Evolutionary conservation across 345 rosid genomes (phyloP).

Genomic region (Syzygium jambos): DNA sequence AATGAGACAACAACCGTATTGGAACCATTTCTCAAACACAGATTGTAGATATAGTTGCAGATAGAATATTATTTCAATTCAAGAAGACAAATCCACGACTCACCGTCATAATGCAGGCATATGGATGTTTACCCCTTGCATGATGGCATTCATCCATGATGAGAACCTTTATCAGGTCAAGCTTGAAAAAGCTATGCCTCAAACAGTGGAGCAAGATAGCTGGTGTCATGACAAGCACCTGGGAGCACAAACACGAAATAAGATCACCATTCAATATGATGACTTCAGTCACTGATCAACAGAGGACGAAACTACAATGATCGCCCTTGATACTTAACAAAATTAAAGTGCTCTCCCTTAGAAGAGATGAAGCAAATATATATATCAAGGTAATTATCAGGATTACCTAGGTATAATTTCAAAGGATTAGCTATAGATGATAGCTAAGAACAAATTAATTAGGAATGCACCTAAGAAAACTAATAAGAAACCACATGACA

Average conservation of each 20-base stretch:
- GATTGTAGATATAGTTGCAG: not conserved
- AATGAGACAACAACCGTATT: not conserved
- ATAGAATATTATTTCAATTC: not conserved
- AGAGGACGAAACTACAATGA: not conserved
- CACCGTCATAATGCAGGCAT: constrained; percentile 78
- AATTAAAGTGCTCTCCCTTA: not conserved
- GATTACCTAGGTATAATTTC: not conserved
- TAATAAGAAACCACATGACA: not conserved
- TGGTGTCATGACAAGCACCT: constrained; percentile 98
- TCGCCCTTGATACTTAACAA: not conserved
- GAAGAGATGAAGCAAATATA: not conserved
- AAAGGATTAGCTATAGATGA: not conserved
- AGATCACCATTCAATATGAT: not conserved
- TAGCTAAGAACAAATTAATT: not conserved
- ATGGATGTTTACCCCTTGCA: constrained; percentile 58
- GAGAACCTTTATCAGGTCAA: constrained; percentile 61
- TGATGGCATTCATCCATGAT: constrained; percentile 95
- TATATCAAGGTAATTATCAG: not conserved
- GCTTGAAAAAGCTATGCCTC: constrained; percentile 51
- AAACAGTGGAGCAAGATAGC: constrained; percentile 64
- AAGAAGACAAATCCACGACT: constrained; percentile 13
- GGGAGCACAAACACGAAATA: constrained; percentile 2
- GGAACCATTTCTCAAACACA: not conserved
- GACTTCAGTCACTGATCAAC: not conserved
- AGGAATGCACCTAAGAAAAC: not conserved